These are phyloP conservation scores for Auricularia sp. DNA, from an alignment of 768 basidiomycete genomes.

Conservation along the genomic window DNA sequence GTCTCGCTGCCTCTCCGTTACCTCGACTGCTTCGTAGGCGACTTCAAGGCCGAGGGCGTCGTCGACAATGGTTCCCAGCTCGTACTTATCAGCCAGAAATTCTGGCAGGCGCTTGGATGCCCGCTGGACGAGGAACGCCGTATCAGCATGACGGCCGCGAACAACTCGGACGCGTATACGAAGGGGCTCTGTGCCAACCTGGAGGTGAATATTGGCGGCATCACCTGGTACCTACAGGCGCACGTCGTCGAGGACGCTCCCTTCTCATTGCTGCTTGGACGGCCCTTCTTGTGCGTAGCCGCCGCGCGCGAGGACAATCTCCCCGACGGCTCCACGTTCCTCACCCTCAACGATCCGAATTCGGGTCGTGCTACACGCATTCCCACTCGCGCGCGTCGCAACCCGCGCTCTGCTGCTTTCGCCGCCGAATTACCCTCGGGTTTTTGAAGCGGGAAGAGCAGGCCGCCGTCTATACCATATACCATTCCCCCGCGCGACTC, in stretches of 20 bases:
- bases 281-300: conserved; percentile 5
- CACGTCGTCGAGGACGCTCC: conserved; percentile 10
- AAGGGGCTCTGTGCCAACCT: background rate
- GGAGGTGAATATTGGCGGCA: background rate
- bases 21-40: background rate
- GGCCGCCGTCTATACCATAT: background rate
- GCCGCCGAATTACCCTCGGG: background rate
- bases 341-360: background rate
- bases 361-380: background rate
- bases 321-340: background rate
- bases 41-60: background rate
- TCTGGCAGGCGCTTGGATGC: background rate
- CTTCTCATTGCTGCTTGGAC: conserved; percentile 4
- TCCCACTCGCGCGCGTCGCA: background rate
- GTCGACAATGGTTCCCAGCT: background rate
- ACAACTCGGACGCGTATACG: background rate
- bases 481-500: background rate
- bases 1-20: background rate
- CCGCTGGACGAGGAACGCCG: background rate
- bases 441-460: background rate
- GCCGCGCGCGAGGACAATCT: background rate
- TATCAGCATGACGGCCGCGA: background rate
- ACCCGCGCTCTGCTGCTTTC: background rate
- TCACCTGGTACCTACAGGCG: conserved; percentile 3
- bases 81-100: background rate